phyloP scores from a whole-genome alignment of 2,329 filamentous ascomycete species.

The Xylariaceae sp. region DNA sequence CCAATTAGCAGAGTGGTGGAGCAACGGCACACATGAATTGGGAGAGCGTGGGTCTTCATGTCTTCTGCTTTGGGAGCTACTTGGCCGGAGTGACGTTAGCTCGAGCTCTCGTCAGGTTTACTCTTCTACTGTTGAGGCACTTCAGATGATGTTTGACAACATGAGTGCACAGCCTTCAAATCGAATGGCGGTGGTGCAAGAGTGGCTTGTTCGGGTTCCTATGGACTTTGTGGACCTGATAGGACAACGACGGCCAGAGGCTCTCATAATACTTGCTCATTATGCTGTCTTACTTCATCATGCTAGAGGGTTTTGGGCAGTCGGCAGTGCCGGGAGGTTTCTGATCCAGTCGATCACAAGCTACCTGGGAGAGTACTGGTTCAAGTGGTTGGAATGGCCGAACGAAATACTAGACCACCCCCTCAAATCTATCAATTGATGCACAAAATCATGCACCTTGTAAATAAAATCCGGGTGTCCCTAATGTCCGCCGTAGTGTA shows the following conservation, averaged over 20 bases:
- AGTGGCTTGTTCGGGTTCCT: slow-evolving; percentile 5
- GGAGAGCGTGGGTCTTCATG: too few relatives aligned
- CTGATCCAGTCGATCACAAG: slow-evolving; percentile 6
- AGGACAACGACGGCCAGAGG: slow-evolving; percentile 3
- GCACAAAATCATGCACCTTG: too few relatives aligned
- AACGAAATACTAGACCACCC: too few relatives aligned
- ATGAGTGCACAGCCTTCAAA: neutral
- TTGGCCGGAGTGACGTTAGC: too few relatives aligned
- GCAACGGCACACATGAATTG: too few relatives aligned
- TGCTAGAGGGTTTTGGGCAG: slow-evolving; percentile 6
- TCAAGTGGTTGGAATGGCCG: slow-evolving; percentile 1
- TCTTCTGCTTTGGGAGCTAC: too few relatives aligned
- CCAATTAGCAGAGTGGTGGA: too few relatives aligned
- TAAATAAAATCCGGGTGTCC: too few relatives aligned
- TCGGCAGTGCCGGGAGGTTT: slow-evolving; percentile 3
- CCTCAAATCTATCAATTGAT: too few relatives aligned
- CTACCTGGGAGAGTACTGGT: slow-evolving; percentile 3
- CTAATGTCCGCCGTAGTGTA: too few relatives aligned
- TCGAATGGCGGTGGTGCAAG: neutral
- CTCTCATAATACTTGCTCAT: slow-evolving; percentile 7
- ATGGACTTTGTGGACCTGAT: slow-evolving; percentile 4
- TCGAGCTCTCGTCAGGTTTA: neutral
- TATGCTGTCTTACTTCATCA: slow-evolving; percentile 4
- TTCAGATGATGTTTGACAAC: neutral
- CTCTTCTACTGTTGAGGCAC: slow-evolving; percentile 1